Evolutionary conservation across 2,329 filamentous ascomycete genomes (phyloP).

Genomic region (Cercospora sp.): DNA sequence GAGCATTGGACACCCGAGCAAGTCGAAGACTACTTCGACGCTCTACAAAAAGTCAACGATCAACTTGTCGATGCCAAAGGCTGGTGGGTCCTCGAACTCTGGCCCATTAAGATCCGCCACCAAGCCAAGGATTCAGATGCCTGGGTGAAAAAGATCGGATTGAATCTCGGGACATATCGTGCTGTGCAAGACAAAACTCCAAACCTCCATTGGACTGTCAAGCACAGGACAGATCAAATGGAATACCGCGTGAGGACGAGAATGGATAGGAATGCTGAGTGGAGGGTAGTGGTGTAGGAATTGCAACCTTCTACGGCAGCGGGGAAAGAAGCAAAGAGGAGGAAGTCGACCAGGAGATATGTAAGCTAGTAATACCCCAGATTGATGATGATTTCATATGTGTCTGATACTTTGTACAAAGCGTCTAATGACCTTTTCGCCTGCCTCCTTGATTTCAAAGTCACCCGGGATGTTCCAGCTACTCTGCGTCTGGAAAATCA

Average conservation of each 20-base stretch:
- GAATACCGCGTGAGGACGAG: constrained; percentile 41
- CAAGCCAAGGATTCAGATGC: constrained; percentile 35
- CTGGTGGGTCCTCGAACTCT: constrained; percentile 50
- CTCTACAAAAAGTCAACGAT: constrained; percentile 45
- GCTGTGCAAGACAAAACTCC: constrained; percentile 42
- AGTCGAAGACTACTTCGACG: constrained; percentile 48
- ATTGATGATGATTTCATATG: not conserved
- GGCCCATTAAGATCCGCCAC: constrained; percentile 45
- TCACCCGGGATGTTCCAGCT: not conserved
- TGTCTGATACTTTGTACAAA: not conserved
- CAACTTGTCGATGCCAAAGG: constrained; percentile 41
- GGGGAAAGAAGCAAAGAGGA: not conserved
- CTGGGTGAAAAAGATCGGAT: constrained; percentile 43
- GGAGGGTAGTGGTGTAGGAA: constrained; percentile 29
- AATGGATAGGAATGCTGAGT: constrained; percentile 35
- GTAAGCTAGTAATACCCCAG: not conserved
- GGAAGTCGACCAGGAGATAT: not conserved
- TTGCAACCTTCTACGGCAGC: not conserved
- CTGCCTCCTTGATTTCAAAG: not conserved
- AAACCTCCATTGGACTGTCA: constrained; percentile 49
- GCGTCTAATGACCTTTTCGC: not conserved
- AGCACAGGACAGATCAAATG: constrained; percentile 39
- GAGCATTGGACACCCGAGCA: constrained; percentile 42
- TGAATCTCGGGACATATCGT: constrained; percentile 45
- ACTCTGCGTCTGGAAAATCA: not conserved